Conservation (phyloP, 192 early-diverging fungal genomes). For the Backusella liffmaniae region DNA sequence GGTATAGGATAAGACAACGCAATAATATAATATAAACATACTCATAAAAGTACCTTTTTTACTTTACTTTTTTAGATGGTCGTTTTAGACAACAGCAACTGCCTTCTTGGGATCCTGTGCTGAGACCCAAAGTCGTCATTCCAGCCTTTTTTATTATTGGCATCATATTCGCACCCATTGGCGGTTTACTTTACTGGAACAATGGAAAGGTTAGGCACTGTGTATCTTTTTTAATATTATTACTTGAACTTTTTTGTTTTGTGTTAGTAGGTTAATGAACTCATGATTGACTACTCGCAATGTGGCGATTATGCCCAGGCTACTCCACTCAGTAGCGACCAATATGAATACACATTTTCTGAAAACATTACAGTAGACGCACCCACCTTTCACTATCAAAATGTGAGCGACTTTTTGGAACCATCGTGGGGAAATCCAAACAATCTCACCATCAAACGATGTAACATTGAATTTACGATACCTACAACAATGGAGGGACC, state of each 20-base stretch:
- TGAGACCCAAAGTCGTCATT: slow-evolving; percentile 94
- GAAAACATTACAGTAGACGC: slow-evolving; percentile 13
- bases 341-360: slow-evolving; percentile 13
- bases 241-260: not conserved
- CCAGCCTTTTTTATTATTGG: slow-evolving; percentile 95
- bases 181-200: slow-evolving; percentile 82
- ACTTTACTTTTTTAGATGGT: slow-evolving; percentile 56
- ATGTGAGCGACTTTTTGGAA: slow-evolving; percentile 16
- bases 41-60: not conserved
- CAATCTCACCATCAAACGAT: slow-evolving; percentile 40
- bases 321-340: not conserved
- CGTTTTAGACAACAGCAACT: slow-evolving; percentile 97
- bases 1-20: not conserved
- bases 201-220: slow-evolving; percentile 33
- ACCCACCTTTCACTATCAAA: slow-evolving; percentile 24
- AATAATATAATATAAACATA: no score
- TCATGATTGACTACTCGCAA: slow-evolving; percentile 48
- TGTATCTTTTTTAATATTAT: not conserved
- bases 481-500: slow-evolving; percentile 69
- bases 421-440: slow-evolving; percentile 21
- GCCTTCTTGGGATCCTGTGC: slow-evolving; percentile 95
- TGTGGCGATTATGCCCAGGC: slow-evolving; percentile 30
- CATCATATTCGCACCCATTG: slow-evolving; percentile 90
- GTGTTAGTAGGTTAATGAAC: slow-evolving; percentile 43
- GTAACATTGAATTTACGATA: slow-evolving; percentile 67